Conservation (phyloP, 352 stramenopile genomes). For the Phytophthora melonis region DNA sequence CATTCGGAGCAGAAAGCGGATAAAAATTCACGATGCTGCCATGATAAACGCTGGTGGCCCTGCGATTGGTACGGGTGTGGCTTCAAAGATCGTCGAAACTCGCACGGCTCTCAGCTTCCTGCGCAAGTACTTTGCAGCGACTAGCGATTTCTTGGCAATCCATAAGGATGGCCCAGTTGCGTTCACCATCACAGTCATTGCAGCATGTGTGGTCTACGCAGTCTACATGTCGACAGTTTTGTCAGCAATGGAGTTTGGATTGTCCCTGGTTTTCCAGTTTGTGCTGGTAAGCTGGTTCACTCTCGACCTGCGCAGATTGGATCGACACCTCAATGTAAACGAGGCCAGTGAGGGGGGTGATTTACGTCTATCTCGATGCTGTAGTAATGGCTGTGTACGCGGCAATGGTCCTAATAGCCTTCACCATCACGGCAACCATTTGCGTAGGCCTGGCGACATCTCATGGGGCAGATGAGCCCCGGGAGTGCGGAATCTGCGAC, state of each 20-base stretch:
- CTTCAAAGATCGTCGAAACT: neutral
- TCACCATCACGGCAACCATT: neutral
- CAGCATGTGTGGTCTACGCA: neutral
- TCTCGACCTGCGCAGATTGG: constrained; percentile 5
- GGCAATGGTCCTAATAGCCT: neutral
- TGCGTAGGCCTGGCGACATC: neutral
- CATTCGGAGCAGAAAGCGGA: neutral
- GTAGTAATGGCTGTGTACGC: neutral
- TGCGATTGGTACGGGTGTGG: neutral
- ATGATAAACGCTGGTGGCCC: neutral
- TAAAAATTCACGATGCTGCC: neutral
- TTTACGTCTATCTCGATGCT: constrained; percentile 10
- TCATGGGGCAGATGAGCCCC: neutral
- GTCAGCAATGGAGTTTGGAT: neutral
- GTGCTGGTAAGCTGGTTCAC: neutral
- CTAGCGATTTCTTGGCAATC: neutral
- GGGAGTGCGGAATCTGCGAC: neutral
- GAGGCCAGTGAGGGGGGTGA: constrained; percentile 5
- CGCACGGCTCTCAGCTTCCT: neutral
- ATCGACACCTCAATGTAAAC: neutral
- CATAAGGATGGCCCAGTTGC: constrained; percentile 1
- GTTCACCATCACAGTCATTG: neutral
- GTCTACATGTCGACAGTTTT: neutral
- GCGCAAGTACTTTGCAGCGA: neutral
- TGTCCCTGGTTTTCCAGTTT: neutral